Evolutionary conservation across 1,284 basidiomycete species (phyloP).

Genomic region (Malassezia restricta): DNA sequence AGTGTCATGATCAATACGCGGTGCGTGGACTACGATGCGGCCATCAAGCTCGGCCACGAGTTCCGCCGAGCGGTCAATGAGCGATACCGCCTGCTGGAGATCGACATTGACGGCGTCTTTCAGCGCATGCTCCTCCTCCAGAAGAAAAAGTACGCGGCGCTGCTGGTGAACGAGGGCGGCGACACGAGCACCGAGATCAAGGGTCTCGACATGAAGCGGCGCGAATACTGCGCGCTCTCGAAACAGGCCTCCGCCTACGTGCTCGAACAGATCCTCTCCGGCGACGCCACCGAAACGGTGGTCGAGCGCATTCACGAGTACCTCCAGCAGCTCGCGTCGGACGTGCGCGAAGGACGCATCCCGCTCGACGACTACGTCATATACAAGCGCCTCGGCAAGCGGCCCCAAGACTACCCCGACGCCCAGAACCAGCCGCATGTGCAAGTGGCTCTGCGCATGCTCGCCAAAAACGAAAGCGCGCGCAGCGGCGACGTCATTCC

Average conservation of each 20-base stretch:
- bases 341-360: constrained; percentile 64
- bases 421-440: constrained; percentile 90
- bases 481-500: constrained; percentile 85
- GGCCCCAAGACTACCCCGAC: constrained; percentile 69
- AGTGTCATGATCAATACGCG: constrained; percentile 98
- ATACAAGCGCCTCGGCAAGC: constrained; percentile 47
- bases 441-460: constrained; percentile 85
- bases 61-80: constrained; percentile 96
- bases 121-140: constrained; percentile 82
- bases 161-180: constrained; percentile 53
- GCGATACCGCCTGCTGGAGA: constrained; percentile 84
- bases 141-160: constrained; percentile 98
- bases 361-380: constrained; percentile 87
- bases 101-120: constrained; percentile 90
- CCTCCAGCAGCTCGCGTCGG: constrained; percentile 60
- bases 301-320: constrained; percentile 89
- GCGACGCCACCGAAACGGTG: constrained; percentile 76
- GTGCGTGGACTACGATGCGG: constrained; percentile 71
- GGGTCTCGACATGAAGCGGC: constrained; percentile 95
- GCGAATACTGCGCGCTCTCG: constrained; percentile 84
- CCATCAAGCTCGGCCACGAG: constrained; percentile 75
- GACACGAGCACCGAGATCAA: constrained; percentile 61
- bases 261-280: constrained; percentile 78
- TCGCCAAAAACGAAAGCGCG: constrained; percentile 66
- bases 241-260: constrained; percentile 63